Evolutionary conservation across 2,329 filamentous ascomycete species (phyloP).

Genomic region (Ploettnerulaceae sp.): DNA sequence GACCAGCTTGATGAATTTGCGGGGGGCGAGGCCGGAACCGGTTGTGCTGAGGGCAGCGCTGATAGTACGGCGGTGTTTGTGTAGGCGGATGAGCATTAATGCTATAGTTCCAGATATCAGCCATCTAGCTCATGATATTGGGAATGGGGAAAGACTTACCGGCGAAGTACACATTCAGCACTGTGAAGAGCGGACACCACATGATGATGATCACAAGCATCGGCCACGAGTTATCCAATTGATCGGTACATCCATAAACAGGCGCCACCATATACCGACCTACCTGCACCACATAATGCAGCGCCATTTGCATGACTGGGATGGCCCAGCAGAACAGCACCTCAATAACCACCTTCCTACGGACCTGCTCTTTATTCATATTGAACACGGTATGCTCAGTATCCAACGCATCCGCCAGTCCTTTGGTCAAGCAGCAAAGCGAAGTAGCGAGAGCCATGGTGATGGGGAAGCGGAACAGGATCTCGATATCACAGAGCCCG

Average conservation of each 20-base stretch:
- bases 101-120: constrained; percentile 37
- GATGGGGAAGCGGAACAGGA: constrained; percentile 51
- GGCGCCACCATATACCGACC: constrained; percentile 53
- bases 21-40: constrained; percentile 48
- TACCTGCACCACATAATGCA: constrained; percentile 56
- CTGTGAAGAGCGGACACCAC: constrained; percentile 51
- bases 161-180: constrained; percentile 51
- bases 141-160: constrained; percentile 40
- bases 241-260: constrained; percentile 53
- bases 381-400: constrained; percentile 49
- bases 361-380: constrained; percentile 44
- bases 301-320: constrained; percentile 49
- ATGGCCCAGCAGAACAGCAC: constrained; percentile 50
- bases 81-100: constrained; percentile 55
- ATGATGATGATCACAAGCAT: constrained; percentile 49
- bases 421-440: constrained; percentile 54
- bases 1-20: constrained; percentile 58
- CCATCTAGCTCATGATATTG: neutral
- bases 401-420: constrained; percentile 56
- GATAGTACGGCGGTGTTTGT: constrained; percentile 55
- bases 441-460: constrained; percentile 48
- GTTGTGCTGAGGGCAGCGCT: constrained; percentile 47
- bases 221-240: constrained; percentile 52
- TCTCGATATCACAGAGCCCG: constrained; percentile 60
- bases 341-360: constrained; percentile 45